Evolutionary conservation across 2,329 filamentous ascomycete genomes (phyloP), one percentile per base, ranked within the genome.

Genomic region (Stagonosporopsis vannaccii): DNA sequence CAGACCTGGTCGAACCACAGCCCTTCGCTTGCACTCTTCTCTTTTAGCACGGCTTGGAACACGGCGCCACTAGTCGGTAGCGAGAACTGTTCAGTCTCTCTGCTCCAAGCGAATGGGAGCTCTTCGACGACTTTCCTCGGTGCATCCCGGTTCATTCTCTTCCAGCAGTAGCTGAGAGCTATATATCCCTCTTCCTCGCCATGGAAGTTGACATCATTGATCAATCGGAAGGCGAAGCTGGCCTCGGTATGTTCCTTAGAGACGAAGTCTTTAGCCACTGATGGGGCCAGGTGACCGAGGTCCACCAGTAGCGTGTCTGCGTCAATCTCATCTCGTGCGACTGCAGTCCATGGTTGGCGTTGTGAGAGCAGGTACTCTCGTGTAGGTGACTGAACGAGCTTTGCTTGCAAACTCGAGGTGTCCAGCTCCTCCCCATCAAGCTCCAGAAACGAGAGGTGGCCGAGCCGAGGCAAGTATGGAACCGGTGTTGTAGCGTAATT

Each of bases 1-100:
- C 77, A 80, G 7, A 79, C 76, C 57, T 80, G 78, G 56, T 80
- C 78, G 36, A 78, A 77, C 78, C 77, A 80, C 5, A 80, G 54
- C 6, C 78, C 78, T 61, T 80, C 78, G 6, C 65, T 63, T 17
- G 68, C 63, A 28, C 58, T 52, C 19, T 75, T 70, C 60, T 80
- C 77, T 44, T 72, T 67, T 45, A 78, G 67, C 0, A 79, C 73
- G 1, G 77, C 78, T 55, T 77, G 70, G 41, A 79, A 79, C 57
- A 80, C 72, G 5, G 72, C 71, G 17, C 61, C 62, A 30, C 71
- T 74, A 12, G 76, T 72, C 0, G 77, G 77, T 6, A 79, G 61
- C 0, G 76, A 78, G 49, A 75, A 78, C 50, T 76, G 66, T 19
- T 72, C 67, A 4, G 72, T 58, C 22, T 69, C 71, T 47, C 62